phyloP scores from a whole-genome alignment of 306 rosid species.

The Carpinus fangiana region DNA sequence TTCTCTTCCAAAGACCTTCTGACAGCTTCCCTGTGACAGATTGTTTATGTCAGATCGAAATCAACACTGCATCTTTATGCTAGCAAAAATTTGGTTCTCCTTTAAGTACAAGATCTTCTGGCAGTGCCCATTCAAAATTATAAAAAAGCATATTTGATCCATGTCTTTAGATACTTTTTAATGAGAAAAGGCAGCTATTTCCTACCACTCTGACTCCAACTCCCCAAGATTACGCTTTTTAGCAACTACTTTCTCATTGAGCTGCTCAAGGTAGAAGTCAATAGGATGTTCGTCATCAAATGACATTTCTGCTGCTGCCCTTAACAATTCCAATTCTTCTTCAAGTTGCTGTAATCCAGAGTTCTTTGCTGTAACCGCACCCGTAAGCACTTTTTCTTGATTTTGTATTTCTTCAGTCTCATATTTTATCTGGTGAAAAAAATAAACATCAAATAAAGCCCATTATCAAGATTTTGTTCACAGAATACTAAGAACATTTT shows the following conservation, averaged over 20 bases:
- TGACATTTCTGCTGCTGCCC: conserved; percentile 51
- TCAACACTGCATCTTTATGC: conserved; percentile 18
- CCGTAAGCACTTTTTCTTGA: conserved; percentile 45
- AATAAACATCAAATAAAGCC: conserved; percentile 20
- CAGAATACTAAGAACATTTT: not conserved
- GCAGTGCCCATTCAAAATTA: conserved; percentile 13
- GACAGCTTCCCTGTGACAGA: conserved; percentile 59
- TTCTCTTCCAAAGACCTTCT: conserved; percentile 67
- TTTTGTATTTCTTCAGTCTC: conserved; percentile 35
- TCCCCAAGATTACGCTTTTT: conserved; percentile 47
- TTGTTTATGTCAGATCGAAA: conserved; percentile 16
- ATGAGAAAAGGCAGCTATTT: conserved; percentile 13
- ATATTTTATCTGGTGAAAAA: conserved; percentile 30
- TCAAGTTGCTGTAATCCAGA: conserved; percentile 63
- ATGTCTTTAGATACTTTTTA: conserved; percentile 6
- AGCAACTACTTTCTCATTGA: conserved; percentile 51
- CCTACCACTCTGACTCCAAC: conserved; percentile 63
- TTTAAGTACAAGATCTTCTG: not conserved
- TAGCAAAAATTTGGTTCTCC: conserved; percentile 13
- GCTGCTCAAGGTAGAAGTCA: conserved; percentile 59
- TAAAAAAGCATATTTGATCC: not conserved
- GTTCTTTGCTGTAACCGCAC: conserved; percentile 36
- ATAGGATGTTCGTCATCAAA: conserved; percentile 49
- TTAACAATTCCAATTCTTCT: conserved; percentile 57
- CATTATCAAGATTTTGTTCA: not conserved